Evolutionary conservation across 148 eudicot species (phyloP), one percentile per base, ranked within the genome.

Genomic region (Fallopia convolvulus): DNA sequence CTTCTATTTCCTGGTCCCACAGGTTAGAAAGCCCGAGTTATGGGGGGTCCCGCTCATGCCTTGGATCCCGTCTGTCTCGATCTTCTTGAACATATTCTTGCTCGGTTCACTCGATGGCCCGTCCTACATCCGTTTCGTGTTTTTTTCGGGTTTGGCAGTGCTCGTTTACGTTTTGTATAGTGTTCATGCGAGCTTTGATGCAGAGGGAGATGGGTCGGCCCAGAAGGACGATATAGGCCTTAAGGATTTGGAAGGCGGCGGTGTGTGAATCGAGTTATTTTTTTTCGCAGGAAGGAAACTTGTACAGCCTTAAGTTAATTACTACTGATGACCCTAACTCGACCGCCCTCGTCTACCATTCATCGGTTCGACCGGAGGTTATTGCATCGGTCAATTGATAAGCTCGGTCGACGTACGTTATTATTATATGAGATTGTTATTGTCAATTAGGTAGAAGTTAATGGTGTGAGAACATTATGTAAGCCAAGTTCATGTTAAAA

Each of bases 21-120:
- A 94, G 70, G 90, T 88, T 6, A 81, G 84, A 8, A 90, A 86
- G 76, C 94, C 98, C 3, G 94, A 94, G 88, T 86, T 89, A 74
- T 94, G 98, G 98, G 97, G 98, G 9, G 98, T 94, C 82, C 98
- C 98, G 12, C 66, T 94, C 58, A 94, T 92, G 98, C 98, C 97
- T 50, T 94, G 97, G 92, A 75, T 88, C 76, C 97, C 98, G 4
- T 86, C 89, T 4, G 42, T 85, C 39, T 94, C 98, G 20, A 89
- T 94, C 50, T 94, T 92, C 72, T 86, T 94, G 39, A 94, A 92
- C 83, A 86, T 94, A 55, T 92, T 94, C 84, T 74, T 94, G 82
- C 78, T 94, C 56, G 92, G 95, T 3, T 86, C 88, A n/a, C 92
- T 90, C 13, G 92, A 92, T 75, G 85, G 86, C 74, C 90, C 88